Base-by-base conservation (phyloP, 129 eudicot genomes). In the Lactuca saligna region DNA sequence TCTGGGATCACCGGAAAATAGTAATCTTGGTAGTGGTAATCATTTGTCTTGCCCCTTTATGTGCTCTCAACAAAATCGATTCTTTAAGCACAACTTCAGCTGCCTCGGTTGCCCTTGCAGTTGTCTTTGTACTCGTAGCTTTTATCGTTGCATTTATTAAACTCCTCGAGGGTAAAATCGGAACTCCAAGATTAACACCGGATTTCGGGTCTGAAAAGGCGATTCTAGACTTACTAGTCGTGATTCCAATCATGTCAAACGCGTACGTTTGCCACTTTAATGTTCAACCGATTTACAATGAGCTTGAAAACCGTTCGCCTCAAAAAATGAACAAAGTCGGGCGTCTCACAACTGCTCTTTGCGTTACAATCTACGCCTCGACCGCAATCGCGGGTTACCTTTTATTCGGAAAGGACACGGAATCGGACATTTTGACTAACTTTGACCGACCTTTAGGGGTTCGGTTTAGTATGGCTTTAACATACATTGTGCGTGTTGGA, bases 261-360 rank as follows among this genome's bases (percentile, higher is more conserved):
- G 99, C 99, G 7, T 94, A 85, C 63, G 97, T 94, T 9, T 94
- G 99, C 56, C 99, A 94, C 50, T 94, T 94, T 17, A 94, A 94
- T 73, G 97, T 94, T 61, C 97, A 90, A 63, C 99, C 99, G 8
- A 90, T 94, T 61, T 94, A 94, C 51, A 94, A 90, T 60, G 99
- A 94, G 84, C 86, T 94, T n/a, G 88, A 94, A 61, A 84, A 80
- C 7, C 90, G 83, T 2, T 85, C 96, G 15, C 89, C 91, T 33
- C 75, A 75, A 3, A 94, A 94, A 76, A 94, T 94, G 99, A 83
- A 83, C 48, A 86, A 78, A 16, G 97, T 94, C 57, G 91, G 97
- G 0, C 89, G 99, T 60, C 69, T 87, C 35, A 94, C 99, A 4
- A 83, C 97, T 3, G 73, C 58, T 68, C 71, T 94, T 11, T 89